Evolutionary conservation across 805 yeast genomes (phyloP).

Genomic region (Candida palmyrensis): DNA sequence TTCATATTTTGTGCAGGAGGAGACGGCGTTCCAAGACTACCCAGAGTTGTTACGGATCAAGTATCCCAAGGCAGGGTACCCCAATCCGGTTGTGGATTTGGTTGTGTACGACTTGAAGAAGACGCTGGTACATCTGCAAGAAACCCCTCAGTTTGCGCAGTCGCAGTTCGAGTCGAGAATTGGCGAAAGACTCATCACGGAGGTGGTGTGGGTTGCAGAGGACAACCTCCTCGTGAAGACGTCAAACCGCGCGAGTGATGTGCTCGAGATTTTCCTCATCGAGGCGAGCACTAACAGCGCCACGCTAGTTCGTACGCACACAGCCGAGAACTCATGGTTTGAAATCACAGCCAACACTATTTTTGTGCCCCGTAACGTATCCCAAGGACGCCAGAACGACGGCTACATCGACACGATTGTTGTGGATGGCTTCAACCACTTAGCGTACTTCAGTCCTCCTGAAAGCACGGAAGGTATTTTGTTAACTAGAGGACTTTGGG

Average conservation of each 20-base stretch:
- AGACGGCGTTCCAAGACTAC: conserved; percentile 30
- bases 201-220: conserved; percentile 53
- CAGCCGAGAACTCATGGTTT: conserved; percentile 58
- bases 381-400: conserved; percentile 31
- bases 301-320: conserved; percentile 35
- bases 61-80: conserved; percentile 68
- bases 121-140: conserved; percentile 15
- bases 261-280: conserved; percentile 45
- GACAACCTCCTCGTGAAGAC: conserved; percentile 50
- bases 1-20: conserved; percentile 43
- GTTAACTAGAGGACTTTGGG: conserved; percentile 77
- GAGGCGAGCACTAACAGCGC: conserved; percentile 26
- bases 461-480: conserved; percentile 40
- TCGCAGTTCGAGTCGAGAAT: conserved; percentile 14
- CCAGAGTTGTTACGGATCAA: conserved; percentile 43
- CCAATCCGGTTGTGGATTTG: conserved; percentile 52
- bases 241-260: conserved; percentile 58
- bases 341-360: conserved; percentile 35
- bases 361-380: conserved; percentile 31
- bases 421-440: conserved; percentile 59
- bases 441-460: conserved; percentile 81
- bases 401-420: conserved; percentile 80
- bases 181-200: conserved; percentile 52
- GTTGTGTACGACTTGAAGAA: conserved; percentile 31
- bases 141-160: no score